Evolutionary conservation across 352 stramenopile species (phyloP).

Genomic region (Blastocystis hominis): DNA sequence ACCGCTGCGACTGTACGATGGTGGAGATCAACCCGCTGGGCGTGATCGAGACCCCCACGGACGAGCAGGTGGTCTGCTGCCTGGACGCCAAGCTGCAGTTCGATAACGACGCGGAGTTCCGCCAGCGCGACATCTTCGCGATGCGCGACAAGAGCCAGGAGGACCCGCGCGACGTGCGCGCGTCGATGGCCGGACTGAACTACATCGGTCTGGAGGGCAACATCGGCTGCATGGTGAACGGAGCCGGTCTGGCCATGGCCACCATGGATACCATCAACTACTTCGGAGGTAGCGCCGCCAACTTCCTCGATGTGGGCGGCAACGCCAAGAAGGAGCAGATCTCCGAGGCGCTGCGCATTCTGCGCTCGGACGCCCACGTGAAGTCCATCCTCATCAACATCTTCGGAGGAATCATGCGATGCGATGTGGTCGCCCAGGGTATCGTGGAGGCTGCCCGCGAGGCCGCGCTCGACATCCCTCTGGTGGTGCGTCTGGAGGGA

Average conservation of each 20-base stretch:
- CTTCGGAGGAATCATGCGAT: conserved; percentile 97
- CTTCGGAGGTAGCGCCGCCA: conserved; percentile 86
- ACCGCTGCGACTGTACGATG: conserved; percentile 85
- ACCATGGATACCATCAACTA: conserved; percentile 99
- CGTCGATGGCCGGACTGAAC: conserved; percentile 87
- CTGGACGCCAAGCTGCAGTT: conserved; percentile 97
- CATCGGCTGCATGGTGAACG: conserved; percentile 99
- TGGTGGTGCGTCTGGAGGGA: conserved; percentile 92
- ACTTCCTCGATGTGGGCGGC: conserved; percentile 97
- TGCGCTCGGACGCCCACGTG: conserved; percentile 82
- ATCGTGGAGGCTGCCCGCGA: conserved; percentile 90
- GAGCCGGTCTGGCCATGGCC: conserved; percentile 91
- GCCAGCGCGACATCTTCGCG: conserved; percentile 84
- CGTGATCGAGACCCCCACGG: conserved; percentile 72
- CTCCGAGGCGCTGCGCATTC: conserved; percentile 76
- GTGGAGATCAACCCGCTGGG: conserved; percentile 82
- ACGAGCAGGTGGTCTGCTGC: conserved; percentile 81
- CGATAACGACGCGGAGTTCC: conserved; percentile 92
- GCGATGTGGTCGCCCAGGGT: conserved; percentile 86
- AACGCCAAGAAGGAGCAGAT: conserved; percentile 80
- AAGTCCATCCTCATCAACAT: conserved; percentile 98
- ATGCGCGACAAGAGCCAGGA: conserved; percentile 80
- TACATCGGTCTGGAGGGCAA: conserved; percentile 97
- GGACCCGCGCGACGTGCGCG: conserved; percentile 84
- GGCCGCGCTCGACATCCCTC: conserved; percentile 87